Percentiles rank a stretch among this genome's conserved stretches.
Evolutionary conservation across 441 rosid species (phyloP).

Genomic region (Populus hybrid): DNA sequence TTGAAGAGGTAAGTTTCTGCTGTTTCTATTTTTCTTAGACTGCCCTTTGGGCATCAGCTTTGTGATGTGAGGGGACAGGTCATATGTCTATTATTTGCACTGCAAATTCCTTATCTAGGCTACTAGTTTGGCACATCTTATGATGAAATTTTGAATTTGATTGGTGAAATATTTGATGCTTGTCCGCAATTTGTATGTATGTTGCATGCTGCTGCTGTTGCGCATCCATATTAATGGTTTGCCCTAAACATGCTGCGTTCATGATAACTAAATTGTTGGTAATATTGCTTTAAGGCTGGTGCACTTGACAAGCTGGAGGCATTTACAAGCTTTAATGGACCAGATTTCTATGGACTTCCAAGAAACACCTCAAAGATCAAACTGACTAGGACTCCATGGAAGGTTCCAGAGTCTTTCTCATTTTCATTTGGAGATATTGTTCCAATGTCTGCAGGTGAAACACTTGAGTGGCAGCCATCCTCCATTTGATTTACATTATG

Average conservation of each 20-base stretch:
- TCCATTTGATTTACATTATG: constrained; percentile 10
- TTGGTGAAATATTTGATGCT: neutral
- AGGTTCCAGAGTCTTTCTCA: constrained; percentile 62
- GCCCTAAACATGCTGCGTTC: neutral
- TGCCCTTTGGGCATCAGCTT: neutral
- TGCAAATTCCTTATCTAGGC: neutral
- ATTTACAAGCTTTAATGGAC: constrained; percentile 91
- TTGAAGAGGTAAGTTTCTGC: constrained; percentile 67
- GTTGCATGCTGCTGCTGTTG: neutral
- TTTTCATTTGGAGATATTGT: constrained; percentile 72
- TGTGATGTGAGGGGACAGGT: neutral
- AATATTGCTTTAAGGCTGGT: constrained; percentile 51
- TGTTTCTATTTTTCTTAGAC: neutral
- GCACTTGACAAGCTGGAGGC: constrained; percentile 90
- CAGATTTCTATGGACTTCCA: constrained; percentile 93
- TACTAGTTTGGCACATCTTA: neutral
- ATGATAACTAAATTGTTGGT: neutral
- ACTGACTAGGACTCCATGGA: constrained; percentile 59
- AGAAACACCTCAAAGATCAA: constrained; percentile 74
- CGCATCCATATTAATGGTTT: neutral
- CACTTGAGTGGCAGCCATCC: constrained; percentile 69
- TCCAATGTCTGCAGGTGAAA: constrained; percentile 90
- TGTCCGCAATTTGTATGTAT: neutral
- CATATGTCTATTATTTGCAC: neutral
- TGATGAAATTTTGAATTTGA: neutral